Percentiles rank a stretch among this genome's conserved stretches.
Conservation (phyloP, 495 filamentous ascomycete genomes). For the Aspergillus affinis region DNA sequence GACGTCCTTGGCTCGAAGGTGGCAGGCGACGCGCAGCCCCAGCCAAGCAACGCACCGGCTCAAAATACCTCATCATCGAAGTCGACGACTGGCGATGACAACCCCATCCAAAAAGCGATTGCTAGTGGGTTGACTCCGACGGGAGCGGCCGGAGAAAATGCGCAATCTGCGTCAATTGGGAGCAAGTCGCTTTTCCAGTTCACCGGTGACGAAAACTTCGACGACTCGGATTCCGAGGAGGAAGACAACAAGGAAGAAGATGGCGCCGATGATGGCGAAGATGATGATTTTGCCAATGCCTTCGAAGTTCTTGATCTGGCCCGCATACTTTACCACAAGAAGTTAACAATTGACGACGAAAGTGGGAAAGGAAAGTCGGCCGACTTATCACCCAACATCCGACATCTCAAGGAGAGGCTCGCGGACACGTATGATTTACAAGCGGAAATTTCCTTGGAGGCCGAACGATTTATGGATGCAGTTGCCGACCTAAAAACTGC, state of each 20-base stretch:
- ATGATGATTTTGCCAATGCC: constrained; percentile 87
- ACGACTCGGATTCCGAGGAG: constrained; percentile 71
- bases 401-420: constrained; percentile 74
- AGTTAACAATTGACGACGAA: constrained; percentile 52
- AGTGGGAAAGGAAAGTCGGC: constrained; percentile 51
- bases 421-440: constrained; percentile 90
- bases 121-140: constrained; percentile 24
- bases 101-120: constrained; percentile 32
- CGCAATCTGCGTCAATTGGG: constrained; percentile 34
- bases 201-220: constrained; percentile 90
- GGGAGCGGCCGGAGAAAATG: constrained; percentile 39
- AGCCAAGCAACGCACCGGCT: constrained; percentile 32
- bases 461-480: constrained; percentile 81
- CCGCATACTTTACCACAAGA: constrained; percentile 71
- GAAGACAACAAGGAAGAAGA: constrained; percentile 47
- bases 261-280: constrained; percentile 64
- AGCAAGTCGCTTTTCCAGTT: constrained; percentile 86
- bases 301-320: constrained; percentile 92
- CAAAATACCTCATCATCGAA: constrained; percentile 18
- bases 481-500: constrained; percentile 75
- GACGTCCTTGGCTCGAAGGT: constrained; percentile 89
- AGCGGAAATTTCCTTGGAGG: constrained; percentile 92
- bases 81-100: constrained; percentile 18
- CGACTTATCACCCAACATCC: constrained; percentile 48
- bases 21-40: constrained; percentile 52